A percentile compares a stretch with the other conserved stretches of the same genome.
These are phyloP conservation scores for Tilletia walkeri DNA, from an alignment of 1,284 basidiomycete genomes.

Conservation along the genomic window DNA sequence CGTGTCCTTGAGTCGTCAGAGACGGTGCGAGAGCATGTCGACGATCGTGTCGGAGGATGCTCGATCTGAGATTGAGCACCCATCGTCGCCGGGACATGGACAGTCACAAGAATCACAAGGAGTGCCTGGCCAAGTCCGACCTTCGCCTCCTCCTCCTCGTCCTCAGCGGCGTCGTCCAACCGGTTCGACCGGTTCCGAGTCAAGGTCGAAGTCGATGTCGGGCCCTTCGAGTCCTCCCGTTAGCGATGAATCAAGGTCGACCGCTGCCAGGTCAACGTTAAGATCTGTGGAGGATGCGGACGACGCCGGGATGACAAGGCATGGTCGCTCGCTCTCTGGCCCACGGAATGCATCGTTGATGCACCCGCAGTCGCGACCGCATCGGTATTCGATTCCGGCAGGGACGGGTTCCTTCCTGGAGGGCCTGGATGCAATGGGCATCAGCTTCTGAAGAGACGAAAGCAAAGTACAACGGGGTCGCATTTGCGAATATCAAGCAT, in stretches of 20 bases:
- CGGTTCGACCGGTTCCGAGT: too few species aligned
- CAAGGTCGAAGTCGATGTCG: too few species aligned
- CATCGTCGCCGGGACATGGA: background rate
- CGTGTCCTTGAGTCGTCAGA: background rate
- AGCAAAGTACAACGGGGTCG: background rate
- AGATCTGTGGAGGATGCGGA: too few species aligned
- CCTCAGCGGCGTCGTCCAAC: too few species aligned
- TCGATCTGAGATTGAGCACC: background rate
- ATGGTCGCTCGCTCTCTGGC: too few species aligned
- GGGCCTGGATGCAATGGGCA: background rate
- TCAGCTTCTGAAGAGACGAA: background rate
- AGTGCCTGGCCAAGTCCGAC: background rate
- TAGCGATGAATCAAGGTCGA: too few species aligned
- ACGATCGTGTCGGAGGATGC: conserved; percentile 1
- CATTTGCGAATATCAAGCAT: too few species aligned
- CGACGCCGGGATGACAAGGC: too few species aligned
- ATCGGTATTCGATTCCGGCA: background rate
- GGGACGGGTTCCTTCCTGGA: background rate
- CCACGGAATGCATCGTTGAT: too few species aligned
- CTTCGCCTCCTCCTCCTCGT: background rate
- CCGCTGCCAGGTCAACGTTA: too few species aligned
- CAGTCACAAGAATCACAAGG: background rate
- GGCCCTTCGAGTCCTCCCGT: too few species aligned
- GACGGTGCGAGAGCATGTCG: conserved; percentile 2
- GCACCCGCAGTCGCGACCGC: too few species aligned